A percentile compares a stretch with the other conserved stretches of the same genome.
phyloP scores from a whole-genome alignment of 2,329 filamentous ascomycete genomes.

The Pseudogymnoascus sp. region DNA sequence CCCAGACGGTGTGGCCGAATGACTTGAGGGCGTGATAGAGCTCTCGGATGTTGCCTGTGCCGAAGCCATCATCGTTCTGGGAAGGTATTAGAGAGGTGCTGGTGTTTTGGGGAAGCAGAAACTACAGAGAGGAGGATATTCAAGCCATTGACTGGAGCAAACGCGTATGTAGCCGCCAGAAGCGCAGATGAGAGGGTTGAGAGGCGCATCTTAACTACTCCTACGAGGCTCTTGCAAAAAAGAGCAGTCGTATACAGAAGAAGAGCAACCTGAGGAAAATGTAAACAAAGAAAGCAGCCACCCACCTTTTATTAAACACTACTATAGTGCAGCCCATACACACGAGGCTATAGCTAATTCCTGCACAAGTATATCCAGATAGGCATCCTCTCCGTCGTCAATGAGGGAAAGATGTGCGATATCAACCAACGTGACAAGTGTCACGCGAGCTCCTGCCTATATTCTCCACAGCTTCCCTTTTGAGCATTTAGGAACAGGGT shows the following conservation, averaged over 20 bases:
- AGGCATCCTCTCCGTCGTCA: neutral
- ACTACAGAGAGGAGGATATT: conserved; percentile 17
- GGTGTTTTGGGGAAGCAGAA: neutral
- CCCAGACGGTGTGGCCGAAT: conserved; percentile 32
- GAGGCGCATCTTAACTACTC: conserved; percentile 2
- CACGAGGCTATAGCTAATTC: neutral
- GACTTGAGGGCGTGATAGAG: conserved; percentile 32
- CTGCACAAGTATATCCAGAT: neutral
- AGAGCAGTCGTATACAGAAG: neutral
- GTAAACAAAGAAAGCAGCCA: neutral
- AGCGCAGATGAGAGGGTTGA: neutral
- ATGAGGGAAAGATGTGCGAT: neutral
- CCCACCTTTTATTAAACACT: neutral
- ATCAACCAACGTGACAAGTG: neutral
- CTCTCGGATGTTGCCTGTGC: conserved; percentile 33
- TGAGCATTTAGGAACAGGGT: neutral
- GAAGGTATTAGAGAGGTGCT: neutral
- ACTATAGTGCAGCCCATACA: neutral
- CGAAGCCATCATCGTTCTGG: conserved; percentile 34
- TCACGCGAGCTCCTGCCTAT: neutral
- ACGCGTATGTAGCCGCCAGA: neutral
- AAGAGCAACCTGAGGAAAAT: too few relatives aligned
- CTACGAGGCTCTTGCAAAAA: neutral
- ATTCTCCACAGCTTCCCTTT: neutral
- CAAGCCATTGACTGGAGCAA: conserved; percentile 13